phyloP scores from a whole-genome alignment of 371 early-diverging fungal genomes.

The Haplosporangium sp. region DNA sequence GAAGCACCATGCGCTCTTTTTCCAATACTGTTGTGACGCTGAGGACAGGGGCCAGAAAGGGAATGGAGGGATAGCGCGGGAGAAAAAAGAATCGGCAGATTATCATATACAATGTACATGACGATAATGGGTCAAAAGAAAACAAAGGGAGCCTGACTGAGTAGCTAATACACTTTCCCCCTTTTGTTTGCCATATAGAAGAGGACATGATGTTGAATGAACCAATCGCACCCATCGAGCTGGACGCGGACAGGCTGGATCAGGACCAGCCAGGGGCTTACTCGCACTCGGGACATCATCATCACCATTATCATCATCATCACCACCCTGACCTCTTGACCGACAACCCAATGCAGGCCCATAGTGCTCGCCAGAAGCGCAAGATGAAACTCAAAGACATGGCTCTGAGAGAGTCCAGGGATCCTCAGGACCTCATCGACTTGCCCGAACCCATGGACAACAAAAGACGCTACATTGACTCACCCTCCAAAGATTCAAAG shows the following conservation, averaged over 20 bases:
- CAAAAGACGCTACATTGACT: slow-evolving; percentile 23
- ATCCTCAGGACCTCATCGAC: slow-evolving; percentile 42
- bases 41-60: too few species aligned
- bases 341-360: slow-evolving; percentile 11
- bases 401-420: slow-evolving; percentile 48
- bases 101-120: too few species aligned
- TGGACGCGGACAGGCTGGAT: slow-evolving; percentile 26
- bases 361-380: slow-evolving; percentile 38
- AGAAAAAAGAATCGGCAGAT: too few species aligned
- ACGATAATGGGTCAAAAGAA: too few species aligned
- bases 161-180: background rate
- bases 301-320: slow-evolving; percentile 45
- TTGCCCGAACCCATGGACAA: slow-evolving; percentile 16
- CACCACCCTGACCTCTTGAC: slow-evolving; percentile 34
- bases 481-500: slow-evolving; percentile 13
- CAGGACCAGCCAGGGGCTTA: slow-evolving; percentile 16
- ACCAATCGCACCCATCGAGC: slow-evolving; percentile 23
- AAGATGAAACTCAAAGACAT: slow-evolving; percentile 50
- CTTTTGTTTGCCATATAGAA: slow-evolving; percentile 16
- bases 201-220: slow-evolving; percentile 52
- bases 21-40: too few species aligned
- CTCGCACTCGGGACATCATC: slow-evolving; percentile 21
- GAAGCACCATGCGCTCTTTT: too few species aligned
- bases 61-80: too few species aligned
- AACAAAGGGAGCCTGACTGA: slow-evolving; percentile 5